Evolutionary conservation across 805 yeast genomes (phyloP), one percentile per base, ranked within the genome.

Genomic region (Barnettozyma populi): DNA sequence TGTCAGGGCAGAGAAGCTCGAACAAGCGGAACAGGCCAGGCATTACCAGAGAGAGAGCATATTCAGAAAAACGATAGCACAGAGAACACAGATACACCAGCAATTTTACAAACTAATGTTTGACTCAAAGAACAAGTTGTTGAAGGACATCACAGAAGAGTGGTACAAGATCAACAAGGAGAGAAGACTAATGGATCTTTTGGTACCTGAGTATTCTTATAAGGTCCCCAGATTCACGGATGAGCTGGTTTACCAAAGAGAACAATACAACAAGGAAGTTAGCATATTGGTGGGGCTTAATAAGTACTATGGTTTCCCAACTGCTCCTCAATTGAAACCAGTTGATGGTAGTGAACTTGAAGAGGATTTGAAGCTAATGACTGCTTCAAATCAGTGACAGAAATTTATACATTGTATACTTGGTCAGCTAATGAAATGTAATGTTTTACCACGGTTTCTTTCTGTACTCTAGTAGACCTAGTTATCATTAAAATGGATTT

Each of bases 151-250:
- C 4, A 90, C 97, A 6, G 78, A 84, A 36, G 75, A 80, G 52
- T 94, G 98, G 98, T 92, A 92, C 69, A 84, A 86, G 55, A 86
- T 90, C 59, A 90, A 90, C 66, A 80, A 84, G 58, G 98, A 94
- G 63, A 75, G 97, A 57, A 75, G 95, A 53, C 81, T 80, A 40
- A 75, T 88, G 79, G 96, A 89, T 63, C 76, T 78, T 52, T 57
- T 80, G 44, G 68, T 71, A 44, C 73, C 84, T 39, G 71, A 75
- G 51, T 67, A 67, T 61, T 57, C 70, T 47, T 66, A 70, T 66
- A 59, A 65, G 53, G 61, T 74, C 41, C 70, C 78, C 46, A 58
- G 67, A 53, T 52, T 66, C 57, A 57, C 68, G 60, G 55, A 75
- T 57, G 74, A 72, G 39, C 72, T 84, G 49, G 80, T 85, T n/a